Evolutionary conservation across 768 basidiomycete species (phyloP).

Genomic region (Guyanaporus albipodus): DNA sequence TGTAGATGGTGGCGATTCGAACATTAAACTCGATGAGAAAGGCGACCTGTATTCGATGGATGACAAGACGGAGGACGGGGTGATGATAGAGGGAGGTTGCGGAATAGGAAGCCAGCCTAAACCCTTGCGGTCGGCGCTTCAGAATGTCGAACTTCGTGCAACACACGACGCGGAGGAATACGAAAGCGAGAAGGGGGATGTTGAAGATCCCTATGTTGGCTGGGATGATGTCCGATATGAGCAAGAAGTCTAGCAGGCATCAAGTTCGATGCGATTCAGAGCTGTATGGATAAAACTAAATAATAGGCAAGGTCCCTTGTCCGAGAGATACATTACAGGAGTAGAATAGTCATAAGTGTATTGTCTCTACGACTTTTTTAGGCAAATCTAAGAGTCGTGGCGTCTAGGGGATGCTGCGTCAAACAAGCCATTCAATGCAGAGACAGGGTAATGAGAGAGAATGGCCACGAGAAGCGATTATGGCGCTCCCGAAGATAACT

Average conservation of each 20-base stretch:
- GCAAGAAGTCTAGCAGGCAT: conserved; percentile 60
- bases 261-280: too few species aligned
- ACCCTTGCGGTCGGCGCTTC: conserved; percentile 32
- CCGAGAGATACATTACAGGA: conserved; percentile 17
- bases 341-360: conserved; percentile 30
- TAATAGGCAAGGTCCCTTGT: conserved; percentile 1
- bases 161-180: conserved; percentile 24
- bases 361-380: conserved; percentile 22
- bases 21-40: conserved; percentile 37
- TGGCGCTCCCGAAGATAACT: conserved; percentile 30
- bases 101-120: conserved; percentile 26
- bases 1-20: conserved; percentile 35
- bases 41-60: conserved; percentile 53
- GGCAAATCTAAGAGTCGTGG: conserved; percentile 21
- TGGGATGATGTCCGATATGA: conserved; percentile 63
- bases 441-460: conserved; percentile 2
- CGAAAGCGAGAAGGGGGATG: conserved; percentile 40
- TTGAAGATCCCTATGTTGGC: conserved; percentile 29
- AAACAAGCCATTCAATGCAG: conserved; percentile 5
- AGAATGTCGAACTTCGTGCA: conserved; percentile 1
- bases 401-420: conserved; percentile 23
- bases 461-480: conserved; percentile 14
- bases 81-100: conserved; percentile 38
- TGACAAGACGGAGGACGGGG: conserved; percentile 42
- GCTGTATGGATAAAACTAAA: neutral